These are phyloP conservation scores for Cladobotryum mycophilum DNA, from an alignment of 2,329 filamentous ascomycete species.

Conservation along the genomic window DNA sequence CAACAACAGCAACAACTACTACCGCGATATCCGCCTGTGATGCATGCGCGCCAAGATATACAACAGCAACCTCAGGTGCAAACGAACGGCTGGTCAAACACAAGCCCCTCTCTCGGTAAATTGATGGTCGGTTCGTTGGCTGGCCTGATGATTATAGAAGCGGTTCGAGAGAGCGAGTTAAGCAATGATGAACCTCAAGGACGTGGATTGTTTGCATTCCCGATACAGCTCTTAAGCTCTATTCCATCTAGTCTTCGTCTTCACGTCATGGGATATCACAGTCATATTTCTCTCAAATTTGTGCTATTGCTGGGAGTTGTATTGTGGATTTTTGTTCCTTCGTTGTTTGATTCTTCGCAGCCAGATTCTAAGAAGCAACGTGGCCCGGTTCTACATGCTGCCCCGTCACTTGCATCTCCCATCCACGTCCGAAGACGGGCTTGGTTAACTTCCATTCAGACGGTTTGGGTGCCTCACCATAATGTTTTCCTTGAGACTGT, in stretches of 20 bases:
- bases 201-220: slow-evolving; percentile 60
- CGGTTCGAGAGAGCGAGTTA: slow-evolving; percentile 60
- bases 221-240: slow-evolving; percentile 49
- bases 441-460: slow-evolving; percentile 90
- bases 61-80: slow-evolving; percentile 43
- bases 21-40: slow-evolving; percentile 31
- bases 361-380: slow-evolving; percentile 49
- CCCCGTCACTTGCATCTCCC: slow-evolving; percentile 70
- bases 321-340: slow-evolving; percentile 50
- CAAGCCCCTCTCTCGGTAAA: slow-evolving; percentile 59
- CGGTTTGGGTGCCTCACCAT: slow-evolving; percentile 83
- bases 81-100: slow-evolving; percentile 47
- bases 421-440: slow-evolving; percentile 81
- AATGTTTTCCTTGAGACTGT: slow-evolving; percentile 80
- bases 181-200: slow-evolving; percentile 58
- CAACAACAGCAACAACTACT: slow-evolving; percentile 45
- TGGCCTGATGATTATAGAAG: slow-evolving; percentile 86
- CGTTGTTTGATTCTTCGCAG: slow-evolving; percentile 37
- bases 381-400: slow-evolving; percentile 40
- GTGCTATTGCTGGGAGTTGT: slow-evolving; percentile 47
- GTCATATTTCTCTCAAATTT: slow-evolving; percentile 47
- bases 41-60: slow-evolving; percentile 16
- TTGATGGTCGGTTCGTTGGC: slow-evolving; percentile 91
- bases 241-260: slow-evolving; percentile 44
- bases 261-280: slow-evolving; percentile 48